phyloP scores from a whole-genome alignment of 306 rosid genomes.

The Ziziphus jujuba region DNA sequence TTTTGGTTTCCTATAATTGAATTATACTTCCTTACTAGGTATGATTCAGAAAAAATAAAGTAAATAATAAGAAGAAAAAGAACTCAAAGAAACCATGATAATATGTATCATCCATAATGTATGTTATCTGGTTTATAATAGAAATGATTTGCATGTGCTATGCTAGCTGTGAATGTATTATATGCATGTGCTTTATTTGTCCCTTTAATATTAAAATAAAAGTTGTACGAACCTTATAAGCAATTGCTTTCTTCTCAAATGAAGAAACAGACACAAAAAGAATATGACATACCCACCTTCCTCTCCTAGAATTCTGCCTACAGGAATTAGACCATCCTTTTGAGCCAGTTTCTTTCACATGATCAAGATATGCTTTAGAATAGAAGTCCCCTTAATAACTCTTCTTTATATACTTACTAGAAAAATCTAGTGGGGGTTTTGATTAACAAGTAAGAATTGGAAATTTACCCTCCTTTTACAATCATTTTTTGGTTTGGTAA shows the following conservation, averaged over 20 bases:
- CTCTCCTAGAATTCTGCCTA: slow-evolving; percentile 9
- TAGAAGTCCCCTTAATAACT: background rate
- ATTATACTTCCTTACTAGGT: too few species aligned
- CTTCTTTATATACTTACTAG: background rate
- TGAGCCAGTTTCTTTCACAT: slow-evolving; percentile 1
- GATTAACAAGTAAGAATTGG: background rate
- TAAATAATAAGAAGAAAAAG: too few species aligned
- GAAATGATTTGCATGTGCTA: background rate
- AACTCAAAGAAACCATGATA: background rate
- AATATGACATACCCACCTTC: background rate
- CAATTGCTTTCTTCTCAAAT: background rate
- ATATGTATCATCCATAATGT: background rate
- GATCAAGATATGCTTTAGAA: background rate
- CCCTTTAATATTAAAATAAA: background rate
- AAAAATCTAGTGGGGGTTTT: background rate
- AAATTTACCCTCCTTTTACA: background rate
- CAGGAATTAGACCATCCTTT: background rate
- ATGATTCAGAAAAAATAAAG: too few species aligned
- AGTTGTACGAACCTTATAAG: background rate
- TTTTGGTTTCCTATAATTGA: too few species aligned
- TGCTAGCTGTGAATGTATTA: too few species aligned
- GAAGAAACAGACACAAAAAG: background rate
- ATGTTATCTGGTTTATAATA: background rate
- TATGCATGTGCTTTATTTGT: background rate
- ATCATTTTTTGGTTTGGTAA: too few species aligned